These are phyloP conservation scores for Pythium apleroticum DNA, from an alignment of 352 stramenopile species.

Conservation along the genomic window DNA sequence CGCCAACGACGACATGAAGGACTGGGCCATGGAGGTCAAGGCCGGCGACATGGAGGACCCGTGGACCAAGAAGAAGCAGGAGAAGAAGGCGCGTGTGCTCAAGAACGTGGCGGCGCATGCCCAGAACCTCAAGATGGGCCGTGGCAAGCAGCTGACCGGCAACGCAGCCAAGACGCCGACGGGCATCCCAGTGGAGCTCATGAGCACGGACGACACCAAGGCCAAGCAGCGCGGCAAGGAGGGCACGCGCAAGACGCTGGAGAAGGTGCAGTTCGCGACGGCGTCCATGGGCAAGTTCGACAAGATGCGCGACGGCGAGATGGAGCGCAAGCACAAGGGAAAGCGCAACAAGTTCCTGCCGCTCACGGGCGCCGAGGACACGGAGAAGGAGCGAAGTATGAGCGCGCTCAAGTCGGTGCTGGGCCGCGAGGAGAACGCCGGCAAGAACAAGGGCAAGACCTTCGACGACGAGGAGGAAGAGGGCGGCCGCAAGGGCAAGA, in stretches of 20 bases:
- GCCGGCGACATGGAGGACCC: slow-evolving; percentile 91
- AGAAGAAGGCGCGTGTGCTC: slow-evolving; percentile 89
- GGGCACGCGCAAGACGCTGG: slow-evolving; percentile 84
- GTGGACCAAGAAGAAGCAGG: slow-evolving; percentile 92
- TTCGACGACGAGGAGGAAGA: slow-evolving; percentile 57
- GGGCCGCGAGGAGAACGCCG: slow-evolving; percentile 73
- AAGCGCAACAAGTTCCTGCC: slow-evolving; percentile 86
- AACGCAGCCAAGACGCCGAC: slow-evolving; percentile 50
- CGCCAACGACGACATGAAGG: slow-evolving; percentile 82
- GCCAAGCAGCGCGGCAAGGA: slow-evolving; percentile 88
- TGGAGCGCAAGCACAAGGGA: slow-evolving; percentile 84
- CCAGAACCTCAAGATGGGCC: slow-evolving; percentile 72
- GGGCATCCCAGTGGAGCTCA: slow-evolving; percentile 91
- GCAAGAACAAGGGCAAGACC: slow-evolving; percentile 66
- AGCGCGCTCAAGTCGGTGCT: slow-evolving; percentile 75
- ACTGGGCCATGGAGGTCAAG: slow-evolving; percentile 95
- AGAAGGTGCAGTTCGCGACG: slow-evolving; percentile 92
- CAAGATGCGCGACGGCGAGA: slow-evolving; percentile 91
- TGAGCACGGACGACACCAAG: slow-evolving; percentile 67
- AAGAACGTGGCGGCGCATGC: slow-evolving; percentile 92
- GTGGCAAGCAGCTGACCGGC: slow-evolving; percentile 53
- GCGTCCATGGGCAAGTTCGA: slow-evolving; percentile 95
- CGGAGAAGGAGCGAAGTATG: slow-evolving; percentile 83
- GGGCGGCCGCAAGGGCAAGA: slow-evolving; percentile 54
- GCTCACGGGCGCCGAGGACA: slow-evolving; percentile 63